These are phyloP conservation scores for Mucor saturninus DNA, from an alignment of 371 early-diverging fungal species.

Conservation along the genomic window DNA sequence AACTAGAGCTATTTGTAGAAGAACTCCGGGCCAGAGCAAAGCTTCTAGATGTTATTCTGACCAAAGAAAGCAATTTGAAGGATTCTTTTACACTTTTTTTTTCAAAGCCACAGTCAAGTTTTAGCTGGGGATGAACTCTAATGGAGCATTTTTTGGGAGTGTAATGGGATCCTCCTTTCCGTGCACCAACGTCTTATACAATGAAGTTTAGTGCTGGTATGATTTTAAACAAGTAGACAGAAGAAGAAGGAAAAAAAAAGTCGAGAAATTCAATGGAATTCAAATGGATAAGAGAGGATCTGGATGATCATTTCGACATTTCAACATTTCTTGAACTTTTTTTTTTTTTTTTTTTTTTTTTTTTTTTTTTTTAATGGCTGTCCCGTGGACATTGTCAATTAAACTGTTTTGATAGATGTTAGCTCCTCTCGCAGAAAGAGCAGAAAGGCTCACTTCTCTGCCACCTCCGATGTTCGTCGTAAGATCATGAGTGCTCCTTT, in stretches of 20 bases:
- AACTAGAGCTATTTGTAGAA: too few species aligned
- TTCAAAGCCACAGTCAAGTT: neutral
- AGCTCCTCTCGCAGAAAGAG: constrained; percentile 94
- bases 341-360: neutral
- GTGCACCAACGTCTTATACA: constrained; percentile 25
- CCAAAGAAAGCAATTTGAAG: neutral
- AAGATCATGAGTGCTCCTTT: constrained; percentile 95
- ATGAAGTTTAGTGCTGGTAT: constrained; percentile 52
- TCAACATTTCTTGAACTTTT: constrained; percentile 4
- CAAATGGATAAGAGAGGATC: neutral
- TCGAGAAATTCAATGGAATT: constrained; percentile 8
- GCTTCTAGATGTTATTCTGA: neutral
- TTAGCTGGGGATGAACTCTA: constrained; percentile 1
- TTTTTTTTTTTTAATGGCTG: neutral
- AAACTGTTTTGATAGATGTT: constrained; percentile 64
- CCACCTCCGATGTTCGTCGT: constrained; percentile 91
- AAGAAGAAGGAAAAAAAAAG: neutral
- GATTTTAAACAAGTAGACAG: constrained; percentile 7
- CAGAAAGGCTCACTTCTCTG: constrained; percentile 98
- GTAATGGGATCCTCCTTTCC: constrained; percentile 23
- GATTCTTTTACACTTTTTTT: neutral
- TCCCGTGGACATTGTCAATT: neutral
- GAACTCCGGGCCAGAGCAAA: neutral
- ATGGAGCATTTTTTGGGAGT: constrained; percentile 1
- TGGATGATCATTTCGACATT: constrained; percentile 7